A percentile compares a stretch with the other conserved stretches of the same genome.
phyloP scores from a whole-genome alignment of 2,329 filamentous ascomycete species.

The Ophiostoma tasmaniense region DNA sequence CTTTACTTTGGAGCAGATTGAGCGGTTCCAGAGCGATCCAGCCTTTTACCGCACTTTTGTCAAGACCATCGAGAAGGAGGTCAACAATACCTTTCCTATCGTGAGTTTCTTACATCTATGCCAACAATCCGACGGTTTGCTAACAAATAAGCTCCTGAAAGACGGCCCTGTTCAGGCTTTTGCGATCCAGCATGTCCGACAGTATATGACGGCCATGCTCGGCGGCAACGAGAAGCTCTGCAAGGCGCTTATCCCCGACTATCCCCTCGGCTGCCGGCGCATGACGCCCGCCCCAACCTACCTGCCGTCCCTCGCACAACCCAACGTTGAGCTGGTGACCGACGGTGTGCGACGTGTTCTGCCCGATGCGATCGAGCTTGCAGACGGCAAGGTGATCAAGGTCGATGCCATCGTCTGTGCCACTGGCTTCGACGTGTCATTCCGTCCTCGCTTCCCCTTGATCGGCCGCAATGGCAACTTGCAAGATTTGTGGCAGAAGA shows the following conservation, averaged over 20 bases:
- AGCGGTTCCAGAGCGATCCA: slow-evolving; percentile 38
- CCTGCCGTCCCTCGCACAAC: slow-evolving; percentile 36
- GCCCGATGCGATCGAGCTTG: slow-evolving; percentile 39
- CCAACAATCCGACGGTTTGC: neutral
- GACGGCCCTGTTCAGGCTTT: slow-evolving; percentile 35
- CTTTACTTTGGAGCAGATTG: slow-evolving; percentile 37
- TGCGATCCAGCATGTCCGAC: slow-evolving; percentile 32
- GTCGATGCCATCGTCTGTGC: slow-evolving; percentile 40
- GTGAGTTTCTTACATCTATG: slow-evolving; percentile 25
- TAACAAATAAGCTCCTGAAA: slow-evolving; percentile 29
- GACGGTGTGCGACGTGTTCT: slow-evolving; percentile 39
- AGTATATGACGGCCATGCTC: slow-evolving; percentile 42
- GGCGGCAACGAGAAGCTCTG: slow-evolving; percentile 42
- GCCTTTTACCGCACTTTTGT: slow-evolving; percentile 39
- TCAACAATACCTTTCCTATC: slow-evolving; percentile 36
- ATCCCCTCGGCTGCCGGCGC: slow-evolving; percentile 39
- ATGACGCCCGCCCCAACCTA: slow-evolving; percentile 45
- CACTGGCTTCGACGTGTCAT: slow-evolving; percentile 9
- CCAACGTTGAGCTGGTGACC: slow-evolving; percentile 42
- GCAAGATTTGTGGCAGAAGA: slow-evolving; percentile 38
- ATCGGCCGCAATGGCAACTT: slow-evolving; percentile 30
- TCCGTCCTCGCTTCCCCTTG: slow-evolving; percentile 12
- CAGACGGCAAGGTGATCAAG: slow-evolving; percentile 39
- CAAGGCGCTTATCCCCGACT: slow-evolving; percentile 42
- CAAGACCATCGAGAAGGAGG: slow-evolving; percentile 38